phyloP scores from a whole-genome alignment of 2,329 filamentous ascomycete species.

The Ceratocystis colombiana region DNA sequence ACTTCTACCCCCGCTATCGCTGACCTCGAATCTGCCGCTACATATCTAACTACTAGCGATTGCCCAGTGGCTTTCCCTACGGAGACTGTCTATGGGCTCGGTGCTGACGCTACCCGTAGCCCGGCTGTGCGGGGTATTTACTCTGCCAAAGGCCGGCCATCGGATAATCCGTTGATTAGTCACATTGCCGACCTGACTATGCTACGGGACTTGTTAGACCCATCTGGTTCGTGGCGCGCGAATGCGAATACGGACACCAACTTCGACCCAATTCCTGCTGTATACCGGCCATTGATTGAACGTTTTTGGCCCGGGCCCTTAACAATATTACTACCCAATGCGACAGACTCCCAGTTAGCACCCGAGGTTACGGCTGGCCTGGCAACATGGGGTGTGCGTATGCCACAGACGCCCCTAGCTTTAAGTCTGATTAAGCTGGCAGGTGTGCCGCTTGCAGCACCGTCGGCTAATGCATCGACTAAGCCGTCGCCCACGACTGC shows the following conservation, averaged over 20 bases:
- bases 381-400: constrained; percentile 74
- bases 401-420: constrained; percentile 73
- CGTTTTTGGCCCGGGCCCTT: constrained; percentile 91
- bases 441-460: constrained; percentile 72
- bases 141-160: constrained; percentile 75
- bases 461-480: constrained; percentile 89
- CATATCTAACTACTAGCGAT: constrained; percentile 53
- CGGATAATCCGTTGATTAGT: constrained; percentile 91
- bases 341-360: constrained; percentile 58
- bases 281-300: constrained; percentile 68
- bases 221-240: constrained; percentile 28
- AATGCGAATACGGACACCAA: constrained; percentile 11
- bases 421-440: constrained; percentile 74
- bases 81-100: constrained; percentile 93
- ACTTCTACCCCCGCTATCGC: constrained; percentile 29
- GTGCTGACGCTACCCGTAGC: constrained; percentile 86
- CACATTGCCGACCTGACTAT: constrained; percentile 77
- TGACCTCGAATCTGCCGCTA: constrained; percentile 53
- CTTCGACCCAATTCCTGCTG: constrained; percentile 49
- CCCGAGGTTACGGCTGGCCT: constrained; percentile 87
- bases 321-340: constrained; percentile 78
- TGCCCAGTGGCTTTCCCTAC: constrained; percentile 90
- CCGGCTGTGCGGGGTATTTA: constrained; percentile 85
- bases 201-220: constrained; percentile 51
- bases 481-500: constrained; percentile 86